These are phyloP conservation scores for Echeveria elegans DNA, from an alignment of 164 flowering plant genomes.

Conservation along the genomic window DNA sequence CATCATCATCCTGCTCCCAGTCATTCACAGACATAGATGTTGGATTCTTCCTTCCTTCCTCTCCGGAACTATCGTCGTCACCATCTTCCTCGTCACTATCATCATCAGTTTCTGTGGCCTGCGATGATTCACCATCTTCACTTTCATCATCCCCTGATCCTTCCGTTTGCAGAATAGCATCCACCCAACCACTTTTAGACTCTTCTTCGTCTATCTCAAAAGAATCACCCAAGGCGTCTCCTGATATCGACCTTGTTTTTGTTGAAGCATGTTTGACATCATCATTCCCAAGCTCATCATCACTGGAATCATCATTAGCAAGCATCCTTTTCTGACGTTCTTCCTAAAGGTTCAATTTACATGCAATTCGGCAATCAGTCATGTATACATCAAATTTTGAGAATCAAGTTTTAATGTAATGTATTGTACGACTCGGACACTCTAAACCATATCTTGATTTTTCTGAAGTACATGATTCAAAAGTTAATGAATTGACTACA, in stretches of 20 bases:
- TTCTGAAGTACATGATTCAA: not conserved
- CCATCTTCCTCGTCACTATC: conserved; percentile 25
- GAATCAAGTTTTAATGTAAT: not conserved
- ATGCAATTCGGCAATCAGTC: not conserved
- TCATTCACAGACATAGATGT: conserved; percentile 43
- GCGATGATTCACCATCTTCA: conserved; percentile 40
- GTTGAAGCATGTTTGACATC: conserved; percentile 23
- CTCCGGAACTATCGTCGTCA: conserved; percentile 13
- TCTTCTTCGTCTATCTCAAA: conserved; percentile 44
- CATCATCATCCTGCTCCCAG: conserved; percentile 95
- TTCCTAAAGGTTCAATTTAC: conserved; percentile 35
- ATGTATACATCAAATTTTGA: not conserved
- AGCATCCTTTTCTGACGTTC: conserved; percentile 83
- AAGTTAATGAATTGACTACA: not conserved
- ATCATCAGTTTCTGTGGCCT: conserved; percentile 38
- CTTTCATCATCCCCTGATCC: conserved; percentile 23
- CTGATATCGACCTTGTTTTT: conserved; percentile 47
- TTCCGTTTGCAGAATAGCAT: conserved; percentile 50
- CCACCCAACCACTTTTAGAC: conserved; percentile 63
- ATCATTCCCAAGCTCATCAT: conserved; percentile 46
- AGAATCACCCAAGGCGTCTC: conserved; percentile 92
- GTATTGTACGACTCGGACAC: not conserved
- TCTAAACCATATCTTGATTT: not conserved
- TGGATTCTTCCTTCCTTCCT: conserved; percentile 19
- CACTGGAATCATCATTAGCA: conserved; percentile 55